Evolutionary conservation across 2,329 filamentous ascomycete genomes (phyloP), one percentile per base, ranked within the genome.

Genomic region (Aplosporella prunicola): DNA sequence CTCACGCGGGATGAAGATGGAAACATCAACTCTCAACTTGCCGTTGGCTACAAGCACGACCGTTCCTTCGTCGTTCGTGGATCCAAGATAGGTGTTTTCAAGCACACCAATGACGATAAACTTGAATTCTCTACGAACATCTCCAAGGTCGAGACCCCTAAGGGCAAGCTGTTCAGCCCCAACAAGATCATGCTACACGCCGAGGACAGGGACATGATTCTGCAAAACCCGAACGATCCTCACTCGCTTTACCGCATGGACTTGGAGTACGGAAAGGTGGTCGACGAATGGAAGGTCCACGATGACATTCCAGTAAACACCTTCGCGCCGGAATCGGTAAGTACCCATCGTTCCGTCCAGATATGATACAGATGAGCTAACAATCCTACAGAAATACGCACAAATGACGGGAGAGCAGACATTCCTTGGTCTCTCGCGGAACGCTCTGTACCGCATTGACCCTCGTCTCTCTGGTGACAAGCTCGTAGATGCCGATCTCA

Each of bases 31-130:
- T 93, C 87, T 2, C 84, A 91, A 53, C 73, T 98, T 37, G 91
- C 91, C 9, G 91, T 98, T 35, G 91, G 91, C 39, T 94, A 94
- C 66, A 96, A 93, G 62, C 83, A 95, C 47, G 91, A 98, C 57
- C 78, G 91, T 42, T 96, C 91, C 0, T 98, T 96, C 51, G 91
- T 98, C 40, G 87, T 98, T 28, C 82, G 91, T 45, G 91, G 91
- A 20, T 91, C 88, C 50, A 95, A 96, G 72, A 98, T 98, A 57
- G 91, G 91, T 38, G 91, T 98, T 26, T 98, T 98, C 74, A 96
- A 93, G 61, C 91, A 98, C 55, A 94, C 87, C 0, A 71, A 79
- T 1, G 84, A 93, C 63, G 93, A 96, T 57, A 80, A 89, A 47
- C 73, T 98, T 11, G 84, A 96, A 57, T 98, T 96, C 60, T 86